Evolutionary conservation across 169 alveolate genomes (phyloP), one percentile per base, ranked within the genome.

Genomic region (Babesia microti): DNA sequence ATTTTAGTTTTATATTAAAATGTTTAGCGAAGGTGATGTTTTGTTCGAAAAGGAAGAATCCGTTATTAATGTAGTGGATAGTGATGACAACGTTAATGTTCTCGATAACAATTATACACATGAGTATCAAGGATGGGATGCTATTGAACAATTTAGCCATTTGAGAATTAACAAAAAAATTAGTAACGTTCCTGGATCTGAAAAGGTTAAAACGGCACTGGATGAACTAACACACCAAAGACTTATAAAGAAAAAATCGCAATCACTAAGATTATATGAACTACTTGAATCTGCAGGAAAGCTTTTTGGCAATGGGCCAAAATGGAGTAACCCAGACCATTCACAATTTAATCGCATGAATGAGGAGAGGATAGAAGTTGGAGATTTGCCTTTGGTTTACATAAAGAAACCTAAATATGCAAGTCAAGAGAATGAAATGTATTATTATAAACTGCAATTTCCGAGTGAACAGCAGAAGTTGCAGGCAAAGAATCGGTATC

Each of bases 201-300:
- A 59, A 15, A 35, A 30, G 27, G 46, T 63, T 5, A 35, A 63
- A 17, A 24, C 11, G 28, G 54, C 28, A 0, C 18, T 63, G 43
- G 54, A 63, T 6, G 53, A 28, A 42, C 37, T 63, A 14, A 56
- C 24, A 4, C 51, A 46, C 26, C 42, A 45, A 39, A 28, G 49
- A 23, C 44, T 18, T 11, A 49, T 39, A 61, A 7, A 14, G 24
- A 15, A 4, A 63, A 63, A 26, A 63, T 53, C 15, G 75, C 68
- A 14, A 27, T 35, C 19, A 28, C 45, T 26, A 63, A 67, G 2
- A 12, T 63, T 6, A 18, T 44, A n/a, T n/a, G n/a, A n/a, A n/a
- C 68, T 63, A 18, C 61, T 63, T 28, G 75, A 63, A 26, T 67
- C 75, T n/a, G 69, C 75, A 0, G 42, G 75, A 18, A 63, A 53